phyloP scores from a whole-genome alignment of 1,284 basidiomycete genomes.

The Pseudozyma sp. region DNA sequence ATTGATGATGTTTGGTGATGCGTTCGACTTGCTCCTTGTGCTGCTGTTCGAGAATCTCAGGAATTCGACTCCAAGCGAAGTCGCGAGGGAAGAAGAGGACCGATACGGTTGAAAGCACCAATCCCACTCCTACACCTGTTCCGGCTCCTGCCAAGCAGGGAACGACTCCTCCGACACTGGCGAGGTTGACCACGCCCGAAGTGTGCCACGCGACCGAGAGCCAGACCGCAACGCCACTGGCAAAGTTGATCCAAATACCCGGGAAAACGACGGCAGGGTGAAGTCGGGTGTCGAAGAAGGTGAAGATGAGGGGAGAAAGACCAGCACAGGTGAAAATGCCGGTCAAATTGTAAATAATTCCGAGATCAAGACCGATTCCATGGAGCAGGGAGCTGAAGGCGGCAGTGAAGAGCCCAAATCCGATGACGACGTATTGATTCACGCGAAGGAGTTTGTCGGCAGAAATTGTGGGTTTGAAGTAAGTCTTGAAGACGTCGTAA shows the following conservation, averaged over 20 bases:
- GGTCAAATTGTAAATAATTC: conserved; percentile 57
- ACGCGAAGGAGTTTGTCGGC: conserved; percentile 49
- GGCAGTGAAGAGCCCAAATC: conserved; percentile 61
- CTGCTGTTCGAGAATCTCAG: conserved; percentile 40
- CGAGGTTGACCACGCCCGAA: conserved; percentile 49
- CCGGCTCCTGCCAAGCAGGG: conserved; percentile 57
- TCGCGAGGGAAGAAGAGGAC: conserved; percentile 48
- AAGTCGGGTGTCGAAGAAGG: conserved; percentile 59
- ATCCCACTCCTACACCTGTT: conserved; percentile 54
- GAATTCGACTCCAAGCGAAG: conserved; percentile 55
- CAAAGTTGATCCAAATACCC: conserved; percentile 64
- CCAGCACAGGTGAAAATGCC: conserved; percentile 57
- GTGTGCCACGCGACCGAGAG: conserved; percentile 53
- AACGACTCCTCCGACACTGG: conserved; percentile 45
- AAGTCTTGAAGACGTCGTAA: conserved; percentile 58
- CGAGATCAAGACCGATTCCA: conserved; percentile 60
- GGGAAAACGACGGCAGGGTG: conserved; percentile 56
- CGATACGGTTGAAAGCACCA: conserved; percentile 34
- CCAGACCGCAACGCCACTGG: conserved; percentile 62
- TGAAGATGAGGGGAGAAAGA: conserved; percentile 55
- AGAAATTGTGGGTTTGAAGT: conserved; percentile 50
- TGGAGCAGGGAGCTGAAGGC: conserved; percentile 61
- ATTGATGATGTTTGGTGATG: conserved; percentile 14
- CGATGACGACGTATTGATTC: conserved; percentile 60
- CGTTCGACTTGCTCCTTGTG: conserved; percentile 28